A percentile compares a stretch with the other conserved stretches of the same genome.
These are phyloP conservation scores for Candida boidinii DNA, from an alignment of 805 yeast genomes.

Conservation along the genomic window DNA sequence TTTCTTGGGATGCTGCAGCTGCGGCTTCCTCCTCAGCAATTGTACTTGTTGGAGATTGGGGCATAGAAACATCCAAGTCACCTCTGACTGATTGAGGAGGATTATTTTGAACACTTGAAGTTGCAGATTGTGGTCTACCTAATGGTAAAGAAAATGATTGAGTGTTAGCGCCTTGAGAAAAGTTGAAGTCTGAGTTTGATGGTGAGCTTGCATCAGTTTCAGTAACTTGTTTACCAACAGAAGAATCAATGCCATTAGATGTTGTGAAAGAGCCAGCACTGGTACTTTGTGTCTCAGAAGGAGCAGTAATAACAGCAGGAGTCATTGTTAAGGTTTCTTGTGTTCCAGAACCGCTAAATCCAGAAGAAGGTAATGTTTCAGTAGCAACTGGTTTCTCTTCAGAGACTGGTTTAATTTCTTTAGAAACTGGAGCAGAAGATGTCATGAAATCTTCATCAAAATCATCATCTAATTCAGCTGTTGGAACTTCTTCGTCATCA, in stretches of 20 bases:
- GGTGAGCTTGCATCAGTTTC: conserved; percentile 43
- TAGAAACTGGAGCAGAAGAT: neutral
- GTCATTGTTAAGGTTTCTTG: conserved; percentile 1
- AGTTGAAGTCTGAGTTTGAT: conserved; percentile 38
- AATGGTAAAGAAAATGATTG: conserved; percentile 27
- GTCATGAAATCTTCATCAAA: conserved; percentile 14
- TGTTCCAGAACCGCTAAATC: neutral
- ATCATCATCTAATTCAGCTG: conserved; percentile 23
- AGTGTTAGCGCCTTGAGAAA: conserved; percentile 21
- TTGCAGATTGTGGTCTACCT: conserved; percentile 67
- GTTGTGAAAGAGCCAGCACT: conserved; percentile 14
- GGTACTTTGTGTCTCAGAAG: conserved; percentile 9
- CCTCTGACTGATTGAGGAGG: conserved; percentile 88
- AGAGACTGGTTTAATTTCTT: neutral
- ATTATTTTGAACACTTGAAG: conserved; percentile 88
- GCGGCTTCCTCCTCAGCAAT: conserved; percentile 22
- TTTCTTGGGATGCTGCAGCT: conserved; percentile 12
- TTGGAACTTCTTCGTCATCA: conserved; percentile 21
- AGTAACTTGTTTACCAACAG: conserved; percentile 10
- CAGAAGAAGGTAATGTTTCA: neutral
- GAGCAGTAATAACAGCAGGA: conserved; percentile 5
- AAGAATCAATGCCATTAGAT: conserved; percentile 13
- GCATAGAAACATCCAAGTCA: conserved; percentile 41
- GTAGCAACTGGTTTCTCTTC: neutral
- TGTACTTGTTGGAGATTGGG: conserved; percentile 29